A percentile compares a stretch with the other conserved stretches of the same genome.
These are phyloP conservation scores for Clonostachys rosea DNA, from an alignment of 2,329 filamentous ascomycete species.

Conservation along the genomic window DNA sequence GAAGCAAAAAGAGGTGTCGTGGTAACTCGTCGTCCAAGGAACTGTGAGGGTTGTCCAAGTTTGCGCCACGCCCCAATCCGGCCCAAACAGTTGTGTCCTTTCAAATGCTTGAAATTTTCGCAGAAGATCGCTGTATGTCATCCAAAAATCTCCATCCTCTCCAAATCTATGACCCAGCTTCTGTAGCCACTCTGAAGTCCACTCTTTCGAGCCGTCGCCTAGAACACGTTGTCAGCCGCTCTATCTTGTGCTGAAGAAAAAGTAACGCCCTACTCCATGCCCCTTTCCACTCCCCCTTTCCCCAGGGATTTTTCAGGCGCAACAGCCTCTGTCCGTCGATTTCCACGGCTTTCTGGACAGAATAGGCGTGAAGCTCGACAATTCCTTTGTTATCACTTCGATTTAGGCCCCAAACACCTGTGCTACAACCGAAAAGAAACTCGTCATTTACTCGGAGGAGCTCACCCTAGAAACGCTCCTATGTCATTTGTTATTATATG, in stretches of 20 bases:
- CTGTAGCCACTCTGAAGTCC: conserved; percentile 75
- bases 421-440: conserved; percentile 64
- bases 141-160: conserved; percentile 67
- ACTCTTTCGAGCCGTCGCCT: conserved; percentile 75
- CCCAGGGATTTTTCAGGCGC: conserved; percentile 74
- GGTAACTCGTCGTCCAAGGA: conserved; percentile 52
- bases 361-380: conserved; percentile 55
- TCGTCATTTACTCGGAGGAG: conserved; percentile 74
- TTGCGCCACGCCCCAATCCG: conserved; percentile 45
- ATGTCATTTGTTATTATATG: conserved; percentile 14
- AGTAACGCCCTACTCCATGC: conserved; percentile 52
- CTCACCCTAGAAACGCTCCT: conserved; percentile 65
- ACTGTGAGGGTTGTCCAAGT: conserved; percentile 46
- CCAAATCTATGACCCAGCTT: conserved; percentile 71
- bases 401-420: conserved; percentile 27
- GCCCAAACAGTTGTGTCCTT: conserved; percentile 51
- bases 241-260: not conserved
- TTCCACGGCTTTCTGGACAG: conserved; percentile 54
- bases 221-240: conserved; percentile 5
- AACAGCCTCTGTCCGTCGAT: conserved; percentile 57
- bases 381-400: conserved; percentile 48
- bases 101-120: conserved; percentile 54
- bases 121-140: conserved; percentile 54
- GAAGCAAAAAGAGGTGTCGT: conserved; percentile 48
- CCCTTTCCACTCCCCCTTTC: conserved; percentile 74